phyloP scores from a whole-genome alignment of 1,139 yeast genomes.

The Sugiyamaella sp. region DNA sequence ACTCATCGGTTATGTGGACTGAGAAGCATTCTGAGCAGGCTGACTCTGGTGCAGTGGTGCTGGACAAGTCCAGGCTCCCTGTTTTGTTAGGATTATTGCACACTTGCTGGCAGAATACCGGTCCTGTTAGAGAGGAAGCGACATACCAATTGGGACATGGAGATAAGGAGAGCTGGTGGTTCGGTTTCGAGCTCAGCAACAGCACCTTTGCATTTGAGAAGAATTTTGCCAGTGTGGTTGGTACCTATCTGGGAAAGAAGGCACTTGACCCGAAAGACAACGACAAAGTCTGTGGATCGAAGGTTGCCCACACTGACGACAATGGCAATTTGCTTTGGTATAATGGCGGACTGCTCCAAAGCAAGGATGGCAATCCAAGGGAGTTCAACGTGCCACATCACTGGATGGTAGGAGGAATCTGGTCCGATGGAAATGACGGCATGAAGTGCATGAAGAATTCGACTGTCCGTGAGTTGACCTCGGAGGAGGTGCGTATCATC shows the following conservation, averaged over 20 bases:
- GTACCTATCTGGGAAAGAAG: not conserved
- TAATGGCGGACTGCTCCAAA: conserved; percentile 17
- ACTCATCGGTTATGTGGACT: conserved; percentile 6
- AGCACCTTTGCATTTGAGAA: conserved; percentile 15
- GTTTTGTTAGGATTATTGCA: conserved; percentile 16
- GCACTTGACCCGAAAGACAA: not conserved
- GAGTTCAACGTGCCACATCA: conserved; percentile 13
- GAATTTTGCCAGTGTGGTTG: conserved; percentile 8
- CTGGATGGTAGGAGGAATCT: conserved; percentile 14
- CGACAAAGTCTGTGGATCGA: conserved; percentile 12
- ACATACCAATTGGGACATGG: conserved; percentile 16
- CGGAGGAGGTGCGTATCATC: not conserved
- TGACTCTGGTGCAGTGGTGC: conserved; percentile 13
- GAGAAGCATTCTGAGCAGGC: conserved; percentile 14
- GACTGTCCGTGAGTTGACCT: not conserved
- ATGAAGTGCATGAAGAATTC: conserved; percentile 8
- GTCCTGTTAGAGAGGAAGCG: conserved; percentile 18
- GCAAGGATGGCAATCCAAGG: not conserved
- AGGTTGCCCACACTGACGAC: conserved; percentile 12
- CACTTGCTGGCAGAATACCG: conserved; percentile 17
- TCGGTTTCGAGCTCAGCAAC: conserved; percentile 17
- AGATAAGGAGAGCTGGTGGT: conserved; percentile 22
- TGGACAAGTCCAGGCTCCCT: conserved; percentile 9
- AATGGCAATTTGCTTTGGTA: conserved; percentile 14
- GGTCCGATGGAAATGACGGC: not conserved